Conservation (phyloP, 495 filamentous ascomycete genomes). For the Penicillium bovifimosum region DNA sequence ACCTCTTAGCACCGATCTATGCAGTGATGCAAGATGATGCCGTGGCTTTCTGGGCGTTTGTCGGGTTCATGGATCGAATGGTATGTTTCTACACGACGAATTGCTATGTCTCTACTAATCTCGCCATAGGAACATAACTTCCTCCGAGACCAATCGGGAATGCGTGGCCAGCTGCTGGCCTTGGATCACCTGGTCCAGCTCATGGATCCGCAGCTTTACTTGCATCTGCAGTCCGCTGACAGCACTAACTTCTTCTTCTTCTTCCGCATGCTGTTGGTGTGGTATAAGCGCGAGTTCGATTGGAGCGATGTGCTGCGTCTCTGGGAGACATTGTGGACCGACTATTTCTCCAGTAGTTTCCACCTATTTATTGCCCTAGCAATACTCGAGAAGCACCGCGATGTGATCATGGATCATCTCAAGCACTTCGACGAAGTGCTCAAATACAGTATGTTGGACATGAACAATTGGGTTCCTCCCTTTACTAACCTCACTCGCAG, state of each 20-base stretch:
- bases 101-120: neutral
- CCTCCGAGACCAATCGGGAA: conserved; percentile 89
- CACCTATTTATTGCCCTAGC: conserved; percentile 92
- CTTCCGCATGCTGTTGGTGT: conserved; percentile 96
- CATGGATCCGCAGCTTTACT: conserved; percentile 90
- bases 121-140: conserved; percentile 79
- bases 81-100: conserved; percentile 23
- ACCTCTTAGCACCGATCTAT: conserved; percentile 92
- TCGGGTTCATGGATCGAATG: conserved; percentile 94
- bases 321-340: conserved; percentile 95
- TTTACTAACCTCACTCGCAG: conserved; percentile 27
- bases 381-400: conserved; percentile 90
- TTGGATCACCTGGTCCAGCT: conserved; percentile 92
- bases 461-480: too few species aligned
- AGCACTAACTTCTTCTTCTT: conserved; percentile 99
- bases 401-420: conserved; percentile 91
- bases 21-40: conserved; percentile 97
- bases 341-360: conserved; percentile 80
- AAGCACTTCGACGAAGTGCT: conserved; percentile 95
- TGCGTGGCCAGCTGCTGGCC: conserved; percentile 84
- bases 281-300: conserved; percentile 96
- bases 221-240: conserved; percentile 82
- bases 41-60: conserved; percentile 94
- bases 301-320: conserved; percentile 81
- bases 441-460: conserved; percentile 81